Conservation (phyloP, 129 eudicot species). For the Oenanthe sinensis region DNA sequence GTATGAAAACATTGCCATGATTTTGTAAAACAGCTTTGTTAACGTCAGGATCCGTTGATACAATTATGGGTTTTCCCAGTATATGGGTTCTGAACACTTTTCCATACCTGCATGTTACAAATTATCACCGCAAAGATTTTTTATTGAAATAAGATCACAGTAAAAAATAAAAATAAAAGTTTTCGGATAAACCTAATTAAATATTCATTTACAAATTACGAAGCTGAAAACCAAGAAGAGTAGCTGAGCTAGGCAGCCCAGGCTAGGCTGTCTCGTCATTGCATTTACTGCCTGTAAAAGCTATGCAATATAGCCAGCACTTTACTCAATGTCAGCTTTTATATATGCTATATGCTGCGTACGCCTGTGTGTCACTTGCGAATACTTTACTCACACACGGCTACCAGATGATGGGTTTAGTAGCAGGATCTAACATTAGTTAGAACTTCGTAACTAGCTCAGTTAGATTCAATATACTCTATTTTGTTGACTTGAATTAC, state of each 20-base stretch:
- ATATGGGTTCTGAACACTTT: slow-evolving; percentile 81
- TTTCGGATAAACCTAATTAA: background rate
- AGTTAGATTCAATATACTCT: no score
- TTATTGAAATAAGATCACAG: background rate
- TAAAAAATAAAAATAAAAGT: background rate
- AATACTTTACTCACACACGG: background rate
- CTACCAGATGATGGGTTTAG: no score
- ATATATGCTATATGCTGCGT: background rate
- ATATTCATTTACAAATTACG: background rate
- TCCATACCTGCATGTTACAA: slow-evolving; percentile 51
- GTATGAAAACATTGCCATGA: slow-evolving; percentile 66
- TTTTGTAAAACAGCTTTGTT: slow-evolving; percentile 68
- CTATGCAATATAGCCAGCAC: background rate
- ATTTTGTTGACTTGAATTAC: no score
- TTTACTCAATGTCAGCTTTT: slow-evolving; percentile 7
- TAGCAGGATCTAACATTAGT: no score
- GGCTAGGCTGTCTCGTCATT: background rate
- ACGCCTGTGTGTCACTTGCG: background rate
- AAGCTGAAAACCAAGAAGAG: background rate
- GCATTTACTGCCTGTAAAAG: slow-evolving; percentile 15
- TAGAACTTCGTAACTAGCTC: background rate
- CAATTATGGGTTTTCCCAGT: slow-evolving; percentile 73
- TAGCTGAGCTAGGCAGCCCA: background rate
- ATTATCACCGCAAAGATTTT: no score
- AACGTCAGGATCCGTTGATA: slow-evolving; percentile 86